These are phyloP conservation scores for Fragaria nilgerrensis DNA, from an alignment of 306 rosid species.

Conservation along the genomic window DNA sequence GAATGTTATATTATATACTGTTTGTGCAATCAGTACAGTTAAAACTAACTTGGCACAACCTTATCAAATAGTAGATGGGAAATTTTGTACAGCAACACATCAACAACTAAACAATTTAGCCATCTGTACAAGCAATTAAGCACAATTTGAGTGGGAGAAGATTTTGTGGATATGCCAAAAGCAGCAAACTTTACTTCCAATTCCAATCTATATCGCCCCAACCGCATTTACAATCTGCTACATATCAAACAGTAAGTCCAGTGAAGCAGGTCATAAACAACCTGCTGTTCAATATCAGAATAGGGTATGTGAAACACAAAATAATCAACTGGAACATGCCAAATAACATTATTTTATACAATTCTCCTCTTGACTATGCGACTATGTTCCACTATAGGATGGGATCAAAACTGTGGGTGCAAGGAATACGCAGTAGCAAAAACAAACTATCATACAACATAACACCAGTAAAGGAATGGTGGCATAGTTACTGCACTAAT, in stretches of 20 bases:
- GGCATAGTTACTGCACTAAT: neutral
- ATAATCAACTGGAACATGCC: neutral
- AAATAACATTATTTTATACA: neutral
- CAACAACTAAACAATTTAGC: slow-evolving; percentile 9
- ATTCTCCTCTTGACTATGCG: neutral
- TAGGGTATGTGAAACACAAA: neutral
- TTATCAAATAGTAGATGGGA: neutral
- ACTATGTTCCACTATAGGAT: neutral
- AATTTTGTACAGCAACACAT: neutral
- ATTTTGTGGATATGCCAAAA: neutral
- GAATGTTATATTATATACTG: neutral
- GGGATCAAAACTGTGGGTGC: neutral
- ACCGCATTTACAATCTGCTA: slow-evolving; percentile 1
- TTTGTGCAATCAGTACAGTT: neutral
- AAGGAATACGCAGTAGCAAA: neutral
- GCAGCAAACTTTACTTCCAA: neutral
- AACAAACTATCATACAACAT: neutral
- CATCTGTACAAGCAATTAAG: slow-evolving; percentile 9
- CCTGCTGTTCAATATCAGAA: neutral
- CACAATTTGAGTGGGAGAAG: neutral
- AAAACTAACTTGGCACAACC: neutral
- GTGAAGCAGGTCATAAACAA: neutral
- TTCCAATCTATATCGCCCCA: neutral
- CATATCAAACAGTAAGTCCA: neutral
- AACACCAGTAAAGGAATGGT: neutral